A percentile compares a stretch with the other conserved stretches of the same genome.
Conservation (phyloP, 192 early-diverging fungal species). For the Linnemannia hyalina region DNA sequence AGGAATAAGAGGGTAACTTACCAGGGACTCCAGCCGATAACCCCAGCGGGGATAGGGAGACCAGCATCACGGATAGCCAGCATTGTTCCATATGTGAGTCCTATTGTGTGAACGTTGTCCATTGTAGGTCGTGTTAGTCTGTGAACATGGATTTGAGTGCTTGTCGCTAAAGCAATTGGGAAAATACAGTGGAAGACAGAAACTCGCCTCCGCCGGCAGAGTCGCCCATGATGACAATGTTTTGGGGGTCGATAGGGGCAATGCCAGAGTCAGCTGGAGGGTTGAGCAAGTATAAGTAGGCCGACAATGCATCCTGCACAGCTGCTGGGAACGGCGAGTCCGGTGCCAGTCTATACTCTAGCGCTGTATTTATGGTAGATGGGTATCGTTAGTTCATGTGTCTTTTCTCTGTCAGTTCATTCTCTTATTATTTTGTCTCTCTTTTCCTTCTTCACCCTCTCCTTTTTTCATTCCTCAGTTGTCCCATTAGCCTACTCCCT, state of each 20-base stretch:
- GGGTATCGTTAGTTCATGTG: background rate
- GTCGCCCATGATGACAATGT: slow-evolving; percentile 78
- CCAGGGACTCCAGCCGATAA: slow-evolving; percentile 74
- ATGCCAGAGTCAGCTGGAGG: slow-evolving; percentile 62
- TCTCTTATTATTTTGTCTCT: too few species aligned
- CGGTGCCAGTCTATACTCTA: slow-evolving; percentile 88
- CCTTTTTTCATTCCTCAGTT: too few species aligned
- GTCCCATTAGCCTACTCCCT: too few species aligned
- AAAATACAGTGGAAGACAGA: slow-evolving; percentile 36
- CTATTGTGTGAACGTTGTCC: background rate
- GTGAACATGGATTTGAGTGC: background rate
- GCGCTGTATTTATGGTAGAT: slow-evolving; percentile 37
- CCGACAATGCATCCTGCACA: slow-evolving; percentile 83
- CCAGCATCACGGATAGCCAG: slow-evolving; percentile 70
- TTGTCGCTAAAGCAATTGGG: too few species aligned
- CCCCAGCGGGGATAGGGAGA: slow-evolving; percentile 68
- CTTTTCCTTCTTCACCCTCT: too few species aligned
- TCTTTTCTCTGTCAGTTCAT: too few species aligned
- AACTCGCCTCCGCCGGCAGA: slow-evolving; percentile 73
- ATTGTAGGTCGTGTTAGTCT: slow-evolving; percentile 55
- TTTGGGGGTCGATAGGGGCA: slow-evolving; percentile 58
- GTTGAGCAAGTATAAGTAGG: slow-evolving; percentile 76
- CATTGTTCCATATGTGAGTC: slow-evolving; percentile 64
- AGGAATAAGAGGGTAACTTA: slow-evolving; percentile 10
- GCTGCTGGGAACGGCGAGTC: slow-evolving; percentile 85